Conservation (phyloP, 371 early-diverging fungal species). For the Mortierella sp. region DNA sequence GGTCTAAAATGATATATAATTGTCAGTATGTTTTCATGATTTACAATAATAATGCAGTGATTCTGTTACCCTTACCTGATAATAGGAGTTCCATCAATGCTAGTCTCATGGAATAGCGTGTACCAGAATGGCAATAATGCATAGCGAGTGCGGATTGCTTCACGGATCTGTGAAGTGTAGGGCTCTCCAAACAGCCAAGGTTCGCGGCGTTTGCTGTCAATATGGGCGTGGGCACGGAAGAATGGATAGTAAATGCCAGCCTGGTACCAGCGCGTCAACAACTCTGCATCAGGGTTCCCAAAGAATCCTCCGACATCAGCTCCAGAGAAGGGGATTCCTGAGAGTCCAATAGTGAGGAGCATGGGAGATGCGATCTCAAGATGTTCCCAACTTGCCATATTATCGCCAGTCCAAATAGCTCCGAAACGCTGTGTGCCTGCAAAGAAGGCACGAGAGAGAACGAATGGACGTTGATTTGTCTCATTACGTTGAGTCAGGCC, state of each 20-base stretch:
- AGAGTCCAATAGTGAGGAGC: constrained; percentile 80
- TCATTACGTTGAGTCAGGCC: constrained; percentile 66
- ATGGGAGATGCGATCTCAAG: constrained; percentile 82
- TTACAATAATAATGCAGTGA: too few species aligned
- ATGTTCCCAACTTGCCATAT: constrained; percentile 87
- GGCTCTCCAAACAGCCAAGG: constrained; percentile 95
- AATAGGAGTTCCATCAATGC: constrained; percentile 75
- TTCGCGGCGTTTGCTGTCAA: constrained; percentile 95
- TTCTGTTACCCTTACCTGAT: constrained; percentile 59
- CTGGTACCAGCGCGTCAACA: constrained; percentile 93
- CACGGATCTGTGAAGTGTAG: constrained; percentile 76
- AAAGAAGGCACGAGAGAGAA: constrained; percentile 91
- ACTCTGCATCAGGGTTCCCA: constrained; percentile 84
- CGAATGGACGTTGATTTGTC: constrained; percentile 82
- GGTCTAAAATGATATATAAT: constrained; percentile 62
- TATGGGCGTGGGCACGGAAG: constrained; percentile 94
- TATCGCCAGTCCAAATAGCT: constrained; percentile 96
- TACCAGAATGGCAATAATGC: constrained; percentile 85
- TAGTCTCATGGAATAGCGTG: constrained; percentile 82
- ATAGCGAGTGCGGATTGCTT: constrained; percentile 82
- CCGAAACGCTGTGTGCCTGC: constrained; percentile 90
- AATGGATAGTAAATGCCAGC: constrained; percentile 92
- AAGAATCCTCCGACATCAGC: constrained; percentile 97
- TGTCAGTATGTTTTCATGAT: neutral
- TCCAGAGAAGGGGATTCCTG: constrained; percentile 86